Evolutionary conservation across 2,329 filamentous ascomycete genomes (phyloP).

Genomic region (Penicillium sp.): DNA sequence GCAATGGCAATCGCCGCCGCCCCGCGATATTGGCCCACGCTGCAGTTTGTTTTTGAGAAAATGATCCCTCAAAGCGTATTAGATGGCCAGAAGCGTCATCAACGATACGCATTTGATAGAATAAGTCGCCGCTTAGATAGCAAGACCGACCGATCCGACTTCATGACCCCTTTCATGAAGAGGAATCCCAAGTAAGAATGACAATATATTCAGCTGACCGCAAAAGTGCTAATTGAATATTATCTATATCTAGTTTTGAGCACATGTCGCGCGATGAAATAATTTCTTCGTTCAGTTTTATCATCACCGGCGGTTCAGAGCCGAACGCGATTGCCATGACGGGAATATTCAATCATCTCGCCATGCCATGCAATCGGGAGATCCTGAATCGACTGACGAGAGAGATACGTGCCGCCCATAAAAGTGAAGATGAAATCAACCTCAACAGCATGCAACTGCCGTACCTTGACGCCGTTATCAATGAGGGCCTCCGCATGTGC

Average conservation of each 20-base stretch:
- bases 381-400: conserved; percentile 27
- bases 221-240: neutral
- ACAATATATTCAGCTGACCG: neutral
- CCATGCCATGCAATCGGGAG: conserved; percentile 24
- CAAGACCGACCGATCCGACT: neutral
- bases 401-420: conserved; percentile 41
- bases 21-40: neutral
- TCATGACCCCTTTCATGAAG: conserved; percentile 1
- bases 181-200: neutral
- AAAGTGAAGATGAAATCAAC: conserved; percentile 36
- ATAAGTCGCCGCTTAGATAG: neutral
- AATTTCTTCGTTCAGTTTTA: neutral
- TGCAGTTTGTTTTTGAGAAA: neutral
- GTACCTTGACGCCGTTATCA: conserved; percentile 41
- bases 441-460: conserved; percentile 28
- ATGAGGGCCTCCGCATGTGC: conserved; percentile 44
- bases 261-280: neutral
- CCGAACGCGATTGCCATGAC: neutral
- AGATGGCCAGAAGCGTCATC: neutral
- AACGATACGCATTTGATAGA: neutral
- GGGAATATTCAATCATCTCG: conserved; percentile 4
- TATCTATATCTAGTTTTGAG: neutral
- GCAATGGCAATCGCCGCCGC: neutral
- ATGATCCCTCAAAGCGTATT: neutral
- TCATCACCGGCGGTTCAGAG: neutral